Evolutionary conservation across 2,329 filamentous ascomycete species (phyloP).

Genomic region (Sporothrix phasma): DNA sequence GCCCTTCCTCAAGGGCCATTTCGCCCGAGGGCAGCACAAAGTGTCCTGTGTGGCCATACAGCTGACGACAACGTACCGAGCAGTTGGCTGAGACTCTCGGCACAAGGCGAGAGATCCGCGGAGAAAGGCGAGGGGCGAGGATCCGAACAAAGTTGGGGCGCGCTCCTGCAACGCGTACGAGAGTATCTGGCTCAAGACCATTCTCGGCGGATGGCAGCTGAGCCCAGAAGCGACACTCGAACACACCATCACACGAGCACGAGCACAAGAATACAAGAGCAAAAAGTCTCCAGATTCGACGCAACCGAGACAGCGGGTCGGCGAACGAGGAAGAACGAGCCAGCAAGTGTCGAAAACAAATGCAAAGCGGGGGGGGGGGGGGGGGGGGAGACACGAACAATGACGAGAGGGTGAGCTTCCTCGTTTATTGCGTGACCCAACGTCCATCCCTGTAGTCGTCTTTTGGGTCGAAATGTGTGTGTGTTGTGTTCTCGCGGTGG

Average conservation of each 20-base stretch:
- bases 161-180: not conserved
- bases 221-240: not conserved
- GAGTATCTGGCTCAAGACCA: not conserved
- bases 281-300: not conserved
- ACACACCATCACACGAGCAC: not conserved
- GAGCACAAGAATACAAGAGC: not conserved
- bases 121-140: too few relatives aligned
- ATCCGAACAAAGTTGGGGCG: not conserved
- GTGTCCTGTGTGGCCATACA: not conserved
- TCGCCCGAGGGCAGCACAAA: not conserved
- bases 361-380: too few relatives aligned
- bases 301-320: not conserved
- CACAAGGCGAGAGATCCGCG: not conserved
- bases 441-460: too few relatives aligned
- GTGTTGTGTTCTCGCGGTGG: too few relatives aligned
- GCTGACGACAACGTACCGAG: not conserved
- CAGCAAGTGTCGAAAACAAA: not conserved
- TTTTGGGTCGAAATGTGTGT: too few relatives aligned
- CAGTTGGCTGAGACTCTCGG: not conserved
- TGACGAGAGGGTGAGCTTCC: too few relatives aligned
- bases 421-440: too few relatives aligned
- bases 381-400: too few relatives aligned
- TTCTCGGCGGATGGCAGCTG: not conserved
- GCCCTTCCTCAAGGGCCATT: not conserved
- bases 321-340: not conserved